A percentile compares a stretch with the other conserved stretches of the same genome.
Conservation (phyloP, 768 basidiomycete species). For the Termitomyces sp. region DNA sequence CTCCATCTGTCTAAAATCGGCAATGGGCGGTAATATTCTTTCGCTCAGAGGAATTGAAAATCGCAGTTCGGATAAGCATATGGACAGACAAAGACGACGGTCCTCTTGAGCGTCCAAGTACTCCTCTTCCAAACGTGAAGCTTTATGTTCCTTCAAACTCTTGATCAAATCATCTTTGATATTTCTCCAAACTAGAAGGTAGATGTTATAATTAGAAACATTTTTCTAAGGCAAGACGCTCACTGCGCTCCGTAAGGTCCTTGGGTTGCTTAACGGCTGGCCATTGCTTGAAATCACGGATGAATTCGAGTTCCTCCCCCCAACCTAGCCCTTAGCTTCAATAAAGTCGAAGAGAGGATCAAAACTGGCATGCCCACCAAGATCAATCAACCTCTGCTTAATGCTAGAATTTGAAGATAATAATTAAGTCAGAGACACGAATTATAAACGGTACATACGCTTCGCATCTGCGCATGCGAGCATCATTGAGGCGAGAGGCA, state of each 20-base stretch:
- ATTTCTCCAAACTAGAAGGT: conserved; percentile 3
- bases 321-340: neutral
- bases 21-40: neutral
- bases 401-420: neutral
- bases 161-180: conserved; percentile 3
- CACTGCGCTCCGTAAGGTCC: neutral
- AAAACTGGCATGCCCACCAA: neutral
- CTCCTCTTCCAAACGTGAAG: neutral
- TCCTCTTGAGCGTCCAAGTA: neutral
- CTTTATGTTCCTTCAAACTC: neutral
- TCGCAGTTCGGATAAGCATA: neutral
- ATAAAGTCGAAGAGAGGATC: neutral
- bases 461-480: neutral
- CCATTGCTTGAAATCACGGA: neutral
- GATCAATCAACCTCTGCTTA: neutral
- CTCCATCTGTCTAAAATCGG: neutral
- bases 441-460: neutral
- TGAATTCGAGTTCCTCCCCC: neutral
- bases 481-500: neutral
- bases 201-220: neutral
- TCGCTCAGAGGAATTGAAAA: neutral
- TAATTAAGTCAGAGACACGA: neutral
- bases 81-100: neutral
- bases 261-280: neutral
- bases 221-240: neutral